A percentile compares a stretch with the other conserved stretches of the same genome.
Evolutionary conservation across 352 stramenopile species (phyloP).

Genomic region (Globisporangium canariense): DNA sequence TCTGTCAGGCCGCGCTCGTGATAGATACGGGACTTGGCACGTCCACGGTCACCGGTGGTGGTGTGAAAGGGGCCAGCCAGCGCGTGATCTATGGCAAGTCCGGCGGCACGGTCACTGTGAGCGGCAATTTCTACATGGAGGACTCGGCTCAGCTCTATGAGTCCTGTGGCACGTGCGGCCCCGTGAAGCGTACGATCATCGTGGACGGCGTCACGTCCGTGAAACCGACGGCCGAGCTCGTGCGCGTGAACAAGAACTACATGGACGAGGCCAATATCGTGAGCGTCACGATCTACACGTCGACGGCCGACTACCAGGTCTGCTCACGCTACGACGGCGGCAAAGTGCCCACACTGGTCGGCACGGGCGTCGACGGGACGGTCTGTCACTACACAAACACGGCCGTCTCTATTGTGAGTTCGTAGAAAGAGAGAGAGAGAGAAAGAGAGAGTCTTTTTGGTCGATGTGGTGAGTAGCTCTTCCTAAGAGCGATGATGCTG

Average conservation of each 20-base stretch:
- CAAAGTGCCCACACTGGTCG: constrained; percentile 24
- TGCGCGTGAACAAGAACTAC: constrained; percentile 73
- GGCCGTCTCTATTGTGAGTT: constrained; percentile 23
- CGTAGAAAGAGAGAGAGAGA: constrained; percentile 8
- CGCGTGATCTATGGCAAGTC: constrained; percentile 47
- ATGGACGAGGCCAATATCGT: constrained; percentile 53
- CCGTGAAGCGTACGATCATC: constrained; percentile 48
- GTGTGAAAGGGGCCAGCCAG: constrained; percentile 35
- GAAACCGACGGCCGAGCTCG: constrained; percentile 51
- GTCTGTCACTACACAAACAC: constrained; percentile 29
- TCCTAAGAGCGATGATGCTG: background rate
- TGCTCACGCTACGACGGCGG: constrained; percentile 31
- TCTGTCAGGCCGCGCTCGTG: constrained; percentile 47
- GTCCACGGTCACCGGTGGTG: constrained; percentile 54
- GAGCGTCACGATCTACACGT: constrained; percentile 36
- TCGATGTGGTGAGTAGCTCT: background rate
- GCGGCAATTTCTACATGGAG: constrained; percentile 51
- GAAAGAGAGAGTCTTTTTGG: background rate
- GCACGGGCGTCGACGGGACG: constrained; percentile 21
- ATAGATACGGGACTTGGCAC: constrained; percentile 51
- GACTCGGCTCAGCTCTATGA: constrained; percentile 47
- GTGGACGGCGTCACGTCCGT: constrained; percentile 47
- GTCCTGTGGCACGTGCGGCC: constrained; percentile 60
- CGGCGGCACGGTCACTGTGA: constrained; percentile 46
- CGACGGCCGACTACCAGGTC: constrained; percentile 20